Percentiles rank a stretch among this genome's conserved stretches.
Conservation (phyloP, 129 eudicot genomes). For the Pseudognaphalium luteoalbum region DNA sequence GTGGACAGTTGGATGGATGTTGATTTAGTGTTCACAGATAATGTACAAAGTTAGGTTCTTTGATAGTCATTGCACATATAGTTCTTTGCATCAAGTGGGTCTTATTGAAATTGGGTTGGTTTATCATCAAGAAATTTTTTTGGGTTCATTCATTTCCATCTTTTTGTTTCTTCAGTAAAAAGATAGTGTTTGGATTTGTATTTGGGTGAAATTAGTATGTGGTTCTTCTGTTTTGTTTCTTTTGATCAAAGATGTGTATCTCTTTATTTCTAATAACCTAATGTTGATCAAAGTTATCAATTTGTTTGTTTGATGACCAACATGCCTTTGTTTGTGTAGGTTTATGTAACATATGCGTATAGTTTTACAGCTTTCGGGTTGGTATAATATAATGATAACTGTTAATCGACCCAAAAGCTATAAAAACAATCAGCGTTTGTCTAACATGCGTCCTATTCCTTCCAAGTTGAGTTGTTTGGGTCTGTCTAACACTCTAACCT, state of each 20-base stretch:
- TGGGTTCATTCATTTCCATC: background rate
- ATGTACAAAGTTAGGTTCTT: background rate
- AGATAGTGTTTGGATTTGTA: background rate
- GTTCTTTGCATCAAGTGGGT: background rate
- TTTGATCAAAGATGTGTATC: background rate
- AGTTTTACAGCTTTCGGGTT: background rate
- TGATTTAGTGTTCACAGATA: slow-evolving; percentile 27
- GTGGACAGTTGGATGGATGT: slow-evolving; percentile 88
- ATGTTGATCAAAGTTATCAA: background rate
- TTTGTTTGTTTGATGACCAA: background rate
- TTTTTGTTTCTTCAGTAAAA: background rate
- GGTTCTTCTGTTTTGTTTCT: background rate
- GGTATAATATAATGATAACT: background rate
- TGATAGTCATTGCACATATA: background rate
- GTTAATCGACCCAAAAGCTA: no score
- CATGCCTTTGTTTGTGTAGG: background rate
- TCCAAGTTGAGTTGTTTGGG: no score
- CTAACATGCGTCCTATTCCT: no score
- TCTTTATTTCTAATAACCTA: background rate
- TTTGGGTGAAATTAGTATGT: background rate
- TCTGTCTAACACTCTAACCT: no score
- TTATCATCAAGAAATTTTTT: background rate
- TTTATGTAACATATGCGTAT: background rate
- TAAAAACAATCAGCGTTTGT: no score
- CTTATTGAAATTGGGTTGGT: slow-evolving; percentile 1